A percentile compares a stretch with the other conserved stretches of the same genome.
Evolutionary conservation across 2,329 filamentous ascomycete species (phyloP).

Genomic region (Colletotrichum brevisporum): DNA sequence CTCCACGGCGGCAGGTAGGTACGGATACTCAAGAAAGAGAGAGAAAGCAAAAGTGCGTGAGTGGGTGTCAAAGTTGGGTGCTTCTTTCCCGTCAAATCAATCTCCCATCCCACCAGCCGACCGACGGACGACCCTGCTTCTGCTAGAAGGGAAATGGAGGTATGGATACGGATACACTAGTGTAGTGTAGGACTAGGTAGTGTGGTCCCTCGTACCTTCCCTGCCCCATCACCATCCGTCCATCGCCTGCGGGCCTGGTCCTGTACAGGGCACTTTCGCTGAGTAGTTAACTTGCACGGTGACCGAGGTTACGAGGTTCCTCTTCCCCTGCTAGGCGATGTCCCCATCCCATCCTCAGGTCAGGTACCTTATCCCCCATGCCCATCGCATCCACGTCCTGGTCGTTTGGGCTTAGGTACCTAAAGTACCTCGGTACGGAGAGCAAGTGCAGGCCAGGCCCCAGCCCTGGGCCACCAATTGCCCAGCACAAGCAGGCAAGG

Average conservation of each 20-base stretch:
- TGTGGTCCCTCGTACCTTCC: slow-evolving; percentile 13
- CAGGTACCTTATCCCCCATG: slow-evolving; percentile 11
- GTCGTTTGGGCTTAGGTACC: neutral
- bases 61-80: neutral
- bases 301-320: neutral
- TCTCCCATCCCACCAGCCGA: slow-evolving; percentile 18
- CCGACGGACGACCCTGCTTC: slow-evolving; percentile 25
- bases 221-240: neutral
- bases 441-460: no score
- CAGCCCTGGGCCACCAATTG: no score
- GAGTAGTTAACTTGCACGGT: no score
- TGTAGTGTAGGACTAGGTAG: neutral
- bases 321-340: no score
- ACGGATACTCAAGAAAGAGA: neutral
- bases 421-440: no score
- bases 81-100: slow-evolving; percentile 33
- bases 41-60: no score
- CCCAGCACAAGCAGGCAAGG: no score
- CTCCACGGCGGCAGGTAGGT: neutral
- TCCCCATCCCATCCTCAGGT: neutral
- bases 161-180: slow-evolving; percentile 8
- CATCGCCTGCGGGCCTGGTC: slow-evolving; percentile 5
- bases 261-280: slow-evolving; percentile 1
- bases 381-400: slow-evolving; percentile 9
- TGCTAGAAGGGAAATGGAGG: neutral